phyloP scores from a whole-genome alignment of 129 eudicot genomes.

The Artemisia annua region DNA sequence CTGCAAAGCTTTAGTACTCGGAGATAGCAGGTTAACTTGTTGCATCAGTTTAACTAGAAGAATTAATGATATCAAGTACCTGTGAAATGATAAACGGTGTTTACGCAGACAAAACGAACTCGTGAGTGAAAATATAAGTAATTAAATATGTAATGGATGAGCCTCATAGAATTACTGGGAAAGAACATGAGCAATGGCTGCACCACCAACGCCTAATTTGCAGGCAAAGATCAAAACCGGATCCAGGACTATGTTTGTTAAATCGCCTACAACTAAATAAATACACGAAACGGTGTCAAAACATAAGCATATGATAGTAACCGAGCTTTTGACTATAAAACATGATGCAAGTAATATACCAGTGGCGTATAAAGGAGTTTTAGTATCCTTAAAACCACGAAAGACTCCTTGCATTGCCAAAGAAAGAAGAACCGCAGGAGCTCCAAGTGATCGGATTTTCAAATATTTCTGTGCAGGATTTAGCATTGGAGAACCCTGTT shows the following conservation, averaged over 20 bases:
- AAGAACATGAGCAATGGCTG: conserved; percentile 82
- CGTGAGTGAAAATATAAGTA: too few species aligned
- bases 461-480: conserved; percentile 42
- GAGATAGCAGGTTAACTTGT: conserved; percentile 58
- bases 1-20: conserved; percentile 46
- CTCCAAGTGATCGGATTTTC: conserved; percentile 45
- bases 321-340: background rate
- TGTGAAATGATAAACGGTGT: conserved; percentile 20
- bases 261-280: conserved; percentile 59
- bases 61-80: conserved; percentile 53
- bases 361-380: conserved; percentile 59
- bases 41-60: conserved; percentile 44
- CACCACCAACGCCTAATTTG: conserved; percentile 67
- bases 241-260: conserved; percentile 55
- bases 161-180: conserved; percentile 54
- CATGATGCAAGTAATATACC: conserved; percentile 34
- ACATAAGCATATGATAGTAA: background rate
- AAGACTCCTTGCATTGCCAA: conserved; percentile 61
- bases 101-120: background rate
- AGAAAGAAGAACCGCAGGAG: conserved; percentile 56
- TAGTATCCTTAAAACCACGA: conserved; percentile 52
- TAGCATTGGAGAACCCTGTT: conserved; percentile 45
- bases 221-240: conserved; percentile 61
- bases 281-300: background rate
- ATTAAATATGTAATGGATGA: too few species aligned